phyloP scores from a whole-genome alignment of 2,329 filamentous ascomycete species.

The Ceratocystis harringtonii region DNA sequence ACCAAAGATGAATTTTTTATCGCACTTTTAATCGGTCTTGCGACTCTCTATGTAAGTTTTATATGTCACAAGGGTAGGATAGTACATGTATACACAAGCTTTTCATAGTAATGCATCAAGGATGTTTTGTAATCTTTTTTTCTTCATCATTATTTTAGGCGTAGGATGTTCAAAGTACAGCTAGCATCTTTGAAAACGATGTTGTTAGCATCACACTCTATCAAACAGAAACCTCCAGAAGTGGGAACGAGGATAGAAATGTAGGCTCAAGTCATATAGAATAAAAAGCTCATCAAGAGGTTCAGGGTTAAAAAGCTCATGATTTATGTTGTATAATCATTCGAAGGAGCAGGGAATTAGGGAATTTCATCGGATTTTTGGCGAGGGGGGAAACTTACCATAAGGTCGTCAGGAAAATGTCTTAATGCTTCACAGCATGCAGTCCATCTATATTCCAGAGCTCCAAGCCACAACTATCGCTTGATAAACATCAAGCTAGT shows the following conservation, averaged over 20 bases:
- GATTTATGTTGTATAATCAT: conserved; percentile 42
- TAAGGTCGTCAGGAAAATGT: conserved; percentile 18
- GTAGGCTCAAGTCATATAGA: conserved; percentile 38
- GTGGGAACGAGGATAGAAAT: not conserved
- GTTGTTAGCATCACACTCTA: conserved; percentile 11
- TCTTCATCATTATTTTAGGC: conserved; percentile 17
- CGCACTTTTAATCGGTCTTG: too few relatives aligned
- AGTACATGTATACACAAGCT: not conserved
- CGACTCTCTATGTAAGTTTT: not conserved
- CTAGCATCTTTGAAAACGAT: conserved; percentile 9
- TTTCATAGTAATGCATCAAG: too few relatives aligned
- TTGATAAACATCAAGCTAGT: not conserved
- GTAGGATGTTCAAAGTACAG: conserved; percentile 2
- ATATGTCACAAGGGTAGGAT: not conserved
- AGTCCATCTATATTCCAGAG: conserved; percentile 10
- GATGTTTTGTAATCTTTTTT: conserved; percentile 21
- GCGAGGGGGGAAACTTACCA: conserved; percentile 29
- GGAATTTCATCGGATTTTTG: conserved; percentile 15
- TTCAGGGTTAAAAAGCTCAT: conserved; percentile 59
- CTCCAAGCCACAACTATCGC: too few relatives aligned
- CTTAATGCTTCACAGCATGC: conserved; percentile 10
- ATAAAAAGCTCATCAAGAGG: conserved; percentile 40
- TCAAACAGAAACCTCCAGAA: conserved; percentile 6
- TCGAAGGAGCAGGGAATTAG: conserved; percentile 23
- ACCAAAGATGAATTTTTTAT: not conserved